Percentiles rank a stretch among this genome's conserved stretches.
These are phyloP conservation scores for Naganishia liquefaciens DNA, from an alignment of 1,284 basidiomycete genomes.

Conservation along the genomic window DNA sequence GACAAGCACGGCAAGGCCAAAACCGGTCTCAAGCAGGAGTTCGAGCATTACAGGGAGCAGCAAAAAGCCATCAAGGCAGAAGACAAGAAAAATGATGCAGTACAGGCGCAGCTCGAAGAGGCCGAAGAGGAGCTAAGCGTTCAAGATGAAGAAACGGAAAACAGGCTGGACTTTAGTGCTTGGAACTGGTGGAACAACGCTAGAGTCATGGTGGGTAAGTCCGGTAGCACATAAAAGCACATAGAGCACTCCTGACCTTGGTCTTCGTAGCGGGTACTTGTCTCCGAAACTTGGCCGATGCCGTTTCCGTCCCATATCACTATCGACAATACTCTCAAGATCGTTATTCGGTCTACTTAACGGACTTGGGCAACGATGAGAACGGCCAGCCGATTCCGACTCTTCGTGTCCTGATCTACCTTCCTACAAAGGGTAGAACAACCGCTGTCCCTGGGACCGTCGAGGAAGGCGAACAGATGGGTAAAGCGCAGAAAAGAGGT, in stretches of 20 bases:
- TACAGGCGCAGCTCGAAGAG: neutral
- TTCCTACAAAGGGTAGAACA: slow-evolving; percentile 17
- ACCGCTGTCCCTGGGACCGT: slow-evolving; percentile 10
- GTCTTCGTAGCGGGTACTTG: slow-evolving; percentile 20
- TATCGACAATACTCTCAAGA: slow-evolving; percentile 29
- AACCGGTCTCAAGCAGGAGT: slow-evolving; percentile 17
- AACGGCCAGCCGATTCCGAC: slow-evolving; percentile 27
- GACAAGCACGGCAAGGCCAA: slow-evolving; percentile 21
- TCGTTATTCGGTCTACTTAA: slow-evolving; percentile 30
- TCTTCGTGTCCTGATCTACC: slow-evolving; percentile 28
- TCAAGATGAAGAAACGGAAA: neutral
- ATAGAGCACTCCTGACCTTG: neutral
- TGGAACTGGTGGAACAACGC: slow-evolving; percentile 31
- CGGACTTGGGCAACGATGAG: slow-evolving; percentile 26
- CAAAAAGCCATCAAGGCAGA: slow-evolving; percentile 1
- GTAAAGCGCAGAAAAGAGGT: slow-evolving; percentile 33
- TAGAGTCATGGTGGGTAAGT: slow-evolving; percentile 24
- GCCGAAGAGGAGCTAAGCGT: neutral
- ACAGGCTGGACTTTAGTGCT: slow-evolving; percentile 17
- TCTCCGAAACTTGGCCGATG: slow-evolving; percentile 30
- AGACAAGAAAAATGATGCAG: neutral
- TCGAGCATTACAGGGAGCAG: slow-evolving; percentile 19
- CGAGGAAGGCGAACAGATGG: slow-evolving; percentile 14
- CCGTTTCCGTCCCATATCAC: slow-evolving; percentile 26
- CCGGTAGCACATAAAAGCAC: neutral